Conservation (phyloP, 192 early-diverging fungal species). For the Linnemannia exigua region DNA sequence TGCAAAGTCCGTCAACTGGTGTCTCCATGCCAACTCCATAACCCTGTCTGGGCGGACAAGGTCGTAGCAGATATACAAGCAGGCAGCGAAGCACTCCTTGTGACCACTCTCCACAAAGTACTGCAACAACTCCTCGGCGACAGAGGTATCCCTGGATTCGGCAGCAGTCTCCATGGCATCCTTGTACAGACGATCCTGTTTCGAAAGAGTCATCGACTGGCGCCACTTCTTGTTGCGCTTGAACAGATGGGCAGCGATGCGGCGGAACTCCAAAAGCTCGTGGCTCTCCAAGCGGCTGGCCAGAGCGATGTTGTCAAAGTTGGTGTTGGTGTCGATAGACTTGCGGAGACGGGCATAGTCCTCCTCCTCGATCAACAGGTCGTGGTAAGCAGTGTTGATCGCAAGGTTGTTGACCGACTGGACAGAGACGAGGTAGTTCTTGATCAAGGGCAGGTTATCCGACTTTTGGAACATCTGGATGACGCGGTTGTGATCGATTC, state of each 20-base stretch:
- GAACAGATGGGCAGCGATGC: conserved; percentile 96
- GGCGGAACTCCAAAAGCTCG: conserved; percentile 95
- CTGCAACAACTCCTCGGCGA: conserved; percentile 94
- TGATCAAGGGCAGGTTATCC: conserved; percentile 97
- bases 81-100: conserved; percentile 95
- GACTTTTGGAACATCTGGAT: conserved; percentile 98
- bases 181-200: conserved; percentile 98
- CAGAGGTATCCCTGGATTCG: conserved; percentile 87
- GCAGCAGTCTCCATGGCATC: conserved; percentile 99
- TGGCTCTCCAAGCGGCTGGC: conserved; percentile 97
- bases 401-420: conserved; percentile 94
- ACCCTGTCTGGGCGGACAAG: conserved; percentile 94
- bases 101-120: conserved; percentile 96
- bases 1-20: conserved; percentile 91
- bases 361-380: conserved; percentile 98
- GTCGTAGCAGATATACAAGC: conserved; percentile 96
- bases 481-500: conserved; percentile 97
- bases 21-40: conserved; percentile 95
- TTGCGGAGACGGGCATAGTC: conserved; percentile 95
- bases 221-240: conserved; percentile 97
- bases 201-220: conserved; percentile 94
- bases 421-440: conserved; percentile 94
- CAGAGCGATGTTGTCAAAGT: conserved; percentile 94
- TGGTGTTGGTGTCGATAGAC: conserved; percentile 94
- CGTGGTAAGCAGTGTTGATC: conserved; percentile 97